phyloP scores from a whole-genome alignment of 257 asterid genomes.

The Solanum chmielewskii region DNA sequence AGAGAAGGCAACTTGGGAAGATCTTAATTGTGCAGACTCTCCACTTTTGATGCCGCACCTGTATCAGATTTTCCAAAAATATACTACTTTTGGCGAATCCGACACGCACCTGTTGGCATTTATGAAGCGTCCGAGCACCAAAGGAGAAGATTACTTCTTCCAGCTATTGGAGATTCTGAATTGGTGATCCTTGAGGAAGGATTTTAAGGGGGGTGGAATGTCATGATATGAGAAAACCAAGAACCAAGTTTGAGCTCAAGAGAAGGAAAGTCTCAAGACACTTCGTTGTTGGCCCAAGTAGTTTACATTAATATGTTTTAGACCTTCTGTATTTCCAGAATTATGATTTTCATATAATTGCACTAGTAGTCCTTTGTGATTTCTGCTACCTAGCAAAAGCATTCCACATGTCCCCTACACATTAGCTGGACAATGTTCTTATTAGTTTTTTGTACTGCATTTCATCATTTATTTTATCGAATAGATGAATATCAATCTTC shows the following conservation, averaged over 20 bases:
- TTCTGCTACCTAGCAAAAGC: background rate
- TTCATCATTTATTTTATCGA: background rate
- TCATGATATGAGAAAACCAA: background rate
- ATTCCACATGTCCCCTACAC: background rate
- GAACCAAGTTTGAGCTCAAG: background rate
- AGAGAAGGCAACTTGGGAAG: background rate
- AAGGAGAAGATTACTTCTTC: background rate
- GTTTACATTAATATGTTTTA: background rate
- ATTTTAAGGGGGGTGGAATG: background rate
- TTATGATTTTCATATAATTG: background rate
- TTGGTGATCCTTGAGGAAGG: background rate
- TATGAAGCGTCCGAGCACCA: too few relatives aligned
- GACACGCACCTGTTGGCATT: too few relatives aligned
- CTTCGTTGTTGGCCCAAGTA: background rate
- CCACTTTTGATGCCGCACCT: too few relatives aligned
- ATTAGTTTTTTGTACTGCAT: background rate
- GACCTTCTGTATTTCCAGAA: background rate
- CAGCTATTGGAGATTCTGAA: background rate
- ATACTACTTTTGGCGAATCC: too few relatives aligned
- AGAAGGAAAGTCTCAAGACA: background rate
- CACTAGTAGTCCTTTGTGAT: background rate
- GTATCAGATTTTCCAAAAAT: too few relatives aligned
- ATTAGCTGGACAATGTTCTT: background rate
- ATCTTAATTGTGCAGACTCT: background rate
- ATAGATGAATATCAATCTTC: background rate